phyloP scores from a whole-genome alignment of 768 basidiomycete genomes.

The Pholiota conissans region DNA sequence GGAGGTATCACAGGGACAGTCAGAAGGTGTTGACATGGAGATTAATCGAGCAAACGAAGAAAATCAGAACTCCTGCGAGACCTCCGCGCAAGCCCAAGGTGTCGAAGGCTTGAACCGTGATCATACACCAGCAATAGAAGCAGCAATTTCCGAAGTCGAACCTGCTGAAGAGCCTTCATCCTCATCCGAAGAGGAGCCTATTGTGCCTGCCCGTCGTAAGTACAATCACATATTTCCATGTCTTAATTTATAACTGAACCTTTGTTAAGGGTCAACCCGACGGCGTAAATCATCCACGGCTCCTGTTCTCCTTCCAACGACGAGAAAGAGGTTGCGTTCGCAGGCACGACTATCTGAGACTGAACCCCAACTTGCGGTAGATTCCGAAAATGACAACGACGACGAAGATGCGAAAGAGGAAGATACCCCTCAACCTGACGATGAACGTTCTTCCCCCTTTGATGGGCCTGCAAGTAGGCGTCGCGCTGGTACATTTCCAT shows the following conservation, averaged over 20 bases:
- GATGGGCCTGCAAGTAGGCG: slow-evolving; percentile 25
- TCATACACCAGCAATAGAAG: slow-evolving; percentile 10
- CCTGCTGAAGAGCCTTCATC: slow-evolving; percentile 12
- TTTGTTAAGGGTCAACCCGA: slow-evolving; percentile 36
- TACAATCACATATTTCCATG: neutral
- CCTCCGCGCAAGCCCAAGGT: slow-evolving; percentile 11
- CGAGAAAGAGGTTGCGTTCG: slow-evolving; percentile 28
- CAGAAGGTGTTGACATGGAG: slow-evolving; percentile 15
- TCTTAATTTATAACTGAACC: neutral
- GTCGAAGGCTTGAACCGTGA: slow-evolving; percentile 14
- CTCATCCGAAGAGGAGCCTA: slow-evolving; percentile 20
- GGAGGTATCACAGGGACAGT: slow-evolving; percentile 14
- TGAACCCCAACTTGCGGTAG: slow-evolving; percentile 21
- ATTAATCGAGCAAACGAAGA: slow-evolving; percentile 15
- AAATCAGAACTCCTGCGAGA: neutral
- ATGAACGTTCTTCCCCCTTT: slow-evolving; percentile 31
- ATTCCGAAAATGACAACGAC: slow-evolving; percentile 23
- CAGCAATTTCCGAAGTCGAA: slow-evolving; percentile 5
- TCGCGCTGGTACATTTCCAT: slow-evolving; percentile 27
- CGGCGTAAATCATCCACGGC: slow-evolving; percentile 37
- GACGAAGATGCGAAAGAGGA: slow-evolving; percentile 26
- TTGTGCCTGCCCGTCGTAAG: slow-evolving; percentile 33
- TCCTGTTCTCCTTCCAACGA: slow-evolving; percentile 27
- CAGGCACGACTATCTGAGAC: slow-evolving; percentile 28
- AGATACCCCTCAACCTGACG: slow-evolving; percentile 30